Evolutionary conservation across 768 basidiomycete genomes (phyloP), one percentile per base, ranked within the genome.

Genomic region (Leccinum boreale): DNA sequence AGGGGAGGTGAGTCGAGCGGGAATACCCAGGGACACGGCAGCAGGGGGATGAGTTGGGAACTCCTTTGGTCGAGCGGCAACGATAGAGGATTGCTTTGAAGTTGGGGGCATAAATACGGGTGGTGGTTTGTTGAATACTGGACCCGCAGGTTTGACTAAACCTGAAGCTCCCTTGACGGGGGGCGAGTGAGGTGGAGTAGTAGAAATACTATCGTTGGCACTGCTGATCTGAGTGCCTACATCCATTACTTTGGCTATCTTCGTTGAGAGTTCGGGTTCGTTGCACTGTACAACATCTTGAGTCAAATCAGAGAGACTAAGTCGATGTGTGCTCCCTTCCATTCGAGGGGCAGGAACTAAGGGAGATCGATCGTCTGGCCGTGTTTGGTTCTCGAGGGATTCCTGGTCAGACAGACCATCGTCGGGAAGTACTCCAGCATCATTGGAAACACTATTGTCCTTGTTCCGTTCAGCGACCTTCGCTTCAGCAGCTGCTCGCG

Each of bases 301-400:
- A 59, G 78, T 78, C n/a, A 89, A 75, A 58, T 90, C 87, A 8
- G 84, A 84, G 24, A 89, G 58, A 64, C 85, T 85, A 50, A 87
- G 70, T 33, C 79, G 79, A 31, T 72, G 71, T 29, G 74, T 66
- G 12, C 39, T 60, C 47, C 56, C 58, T 50, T 60, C 55, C 44
- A n/a, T 35, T 23, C 28, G 57, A 28, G 19, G 15, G 31, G 15
- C 11, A 15, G 58, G 44, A 51, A n/a, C n/a, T 10, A 39, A n/a
- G 2, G 24, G 33, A 10, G 24, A 19, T 29, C 49, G 56, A 19
- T 51, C 47, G 24, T 66, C 28, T 17, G 49, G 36, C 9, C 26
- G 61, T 50, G 12, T 9, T 51, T 10, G 59, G 24, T 55, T 50
- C 28, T 26, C 47, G 46, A 35, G 0, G 4, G 19, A 28, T 56